Evolutionary conservation across 192 early-diverging fungal species (phyloP), one percentile per base, ranked within the genome.

Genomic region (Backusella sp.): DNA sequence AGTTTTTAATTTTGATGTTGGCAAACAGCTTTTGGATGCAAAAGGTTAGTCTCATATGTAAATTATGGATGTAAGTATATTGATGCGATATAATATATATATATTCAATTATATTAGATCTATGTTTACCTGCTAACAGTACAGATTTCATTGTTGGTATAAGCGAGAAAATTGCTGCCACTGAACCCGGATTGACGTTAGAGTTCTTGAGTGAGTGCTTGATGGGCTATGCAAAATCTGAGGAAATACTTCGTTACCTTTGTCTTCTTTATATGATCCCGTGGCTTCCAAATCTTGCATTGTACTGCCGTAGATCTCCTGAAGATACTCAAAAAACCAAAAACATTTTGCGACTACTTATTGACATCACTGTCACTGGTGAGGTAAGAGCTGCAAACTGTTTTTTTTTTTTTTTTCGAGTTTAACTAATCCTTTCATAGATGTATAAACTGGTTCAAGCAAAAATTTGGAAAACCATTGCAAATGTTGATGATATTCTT

Each of bases 41-140:
- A 92, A 88, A 74, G 88, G 88, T 81, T 73, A 36, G 7, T 41
- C 35, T 62, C 77, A 30, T 15, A 19, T 36, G 17, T 41, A 28
- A 28, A 77, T 17, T 49, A 39, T 11, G 37, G 7, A 39, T 56
- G 34, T 42, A 26, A 0, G 2, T 66, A 30, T 49, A n/a, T 1
- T 65, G 21, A 14, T 37, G 26, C 1, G n/a, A 3, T 6, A 46
- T 26, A 44, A 69, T 52, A 32, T 32, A 32, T 32, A 7, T 19
- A 21, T 59, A 21, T 28, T 30, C 26, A 28, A 28, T 44, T 1
- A 65, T 32, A 4, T 21, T 71, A 88, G 93, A 91, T 68, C 80
- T 96, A 30, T 96, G 94, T 69, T 89, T 97, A 68, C 97, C 97
- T 34, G 86, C 89, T 30, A 97, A 96, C 80, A 94, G 91, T 78